A percentile compares a stretch with the other conserved stretches of the same genome.
Conservation (phyloP, 495 filamentous ascomycete genomes). For the Penicillium diatomitis region DNA sequence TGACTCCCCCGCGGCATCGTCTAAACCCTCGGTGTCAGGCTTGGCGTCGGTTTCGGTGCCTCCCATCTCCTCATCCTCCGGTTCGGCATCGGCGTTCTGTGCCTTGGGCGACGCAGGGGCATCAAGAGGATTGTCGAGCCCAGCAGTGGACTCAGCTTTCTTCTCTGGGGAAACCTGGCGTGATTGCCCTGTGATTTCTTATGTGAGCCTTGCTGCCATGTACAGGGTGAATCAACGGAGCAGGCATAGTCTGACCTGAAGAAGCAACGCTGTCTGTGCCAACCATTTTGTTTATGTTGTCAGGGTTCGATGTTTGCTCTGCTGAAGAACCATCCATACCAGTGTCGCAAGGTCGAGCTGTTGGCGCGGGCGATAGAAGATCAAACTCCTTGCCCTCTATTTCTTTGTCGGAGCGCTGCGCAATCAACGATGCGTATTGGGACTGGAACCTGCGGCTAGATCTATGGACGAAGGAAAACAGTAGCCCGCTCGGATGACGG, state of each 20-base stretch:
- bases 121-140: conserved; percentile 77
- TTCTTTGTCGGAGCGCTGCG: conserved; percentile 8
- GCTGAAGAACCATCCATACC: conserved; percentile 33
- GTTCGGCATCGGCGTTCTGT: conserved; percentile 51
- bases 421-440: conserved; percentile 5
- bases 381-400: conserved; percentile 23
- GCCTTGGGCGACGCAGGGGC: conserved; percentile 68
- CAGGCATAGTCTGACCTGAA: conserved; percentile 23
- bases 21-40: conserved; percentile 43
- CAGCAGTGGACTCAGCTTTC: conserved; percentile 12
- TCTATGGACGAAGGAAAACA: background rate
- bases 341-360: conserved; percentile 16
- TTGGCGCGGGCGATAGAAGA: conserved; percentile 28
- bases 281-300: conserved; percentile 20
- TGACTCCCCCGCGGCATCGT: conserved; percentile 31
- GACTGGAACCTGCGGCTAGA: background rate
- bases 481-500: conserved; percentile 11
- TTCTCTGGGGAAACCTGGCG: conserved; percentile 23
- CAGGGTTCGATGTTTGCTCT: conserved; percentile 17
- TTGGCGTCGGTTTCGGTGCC: conserved; percentile 56
- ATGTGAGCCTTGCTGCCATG: conserved; percentile 12
- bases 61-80: conserved; percentile 81
- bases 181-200: conserved; percentile 22
- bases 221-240: background rate
- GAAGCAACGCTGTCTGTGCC: conserved; percentile 19